phyloP scores from a whole-genome alignment of 306 rosid species.

The Cucurbita ficifolia region DNA sequence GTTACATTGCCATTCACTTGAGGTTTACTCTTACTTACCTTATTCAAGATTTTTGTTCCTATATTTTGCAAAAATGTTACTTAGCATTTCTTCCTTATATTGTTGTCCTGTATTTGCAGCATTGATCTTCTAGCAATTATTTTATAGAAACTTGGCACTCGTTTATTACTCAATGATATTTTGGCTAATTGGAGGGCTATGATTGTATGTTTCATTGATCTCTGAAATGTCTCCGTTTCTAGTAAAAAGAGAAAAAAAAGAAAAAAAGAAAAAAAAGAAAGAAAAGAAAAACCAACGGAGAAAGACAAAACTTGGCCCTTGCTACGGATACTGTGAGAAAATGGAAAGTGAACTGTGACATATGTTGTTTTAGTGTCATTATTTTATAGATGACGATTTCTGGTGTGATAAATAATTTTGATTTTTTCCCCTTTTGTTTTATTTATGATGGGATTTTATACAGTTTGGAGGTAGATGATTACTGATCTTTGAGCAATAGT shows the following conservation, averaged over 20 bases:
- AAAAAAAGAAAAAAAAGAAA: too few species aligned
- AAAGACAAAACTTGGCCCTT: neutral
- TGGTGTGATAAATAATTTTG: neutral
- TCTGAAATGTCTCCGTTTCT: neutral
- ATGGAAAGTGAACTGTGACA: neutral
- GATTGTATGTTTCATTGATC: neutral
- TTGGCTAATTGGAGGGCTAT: neutral
- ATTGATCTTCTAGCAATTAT: neutral
- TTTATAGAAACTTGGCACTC: neutral
- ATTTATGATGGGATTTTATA: neutral
- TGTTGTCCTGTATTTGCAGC: neutral
- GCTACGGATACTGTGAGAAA: neutral
- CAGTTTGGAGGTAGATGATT: neutral
- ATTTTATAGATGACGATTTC: neutral
- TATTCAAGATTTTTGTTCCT: neutral
- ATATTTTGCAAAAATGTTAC: neutral
- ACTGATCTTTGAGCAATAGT: neutral
- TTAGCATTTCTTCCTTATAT: neutral
- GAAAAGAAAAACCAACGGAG: too few species aligned
- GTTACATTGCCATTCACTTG: constrained; percentile 81
- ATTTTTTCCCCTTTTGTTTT: neutral
- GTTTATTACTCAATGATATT: neutral
- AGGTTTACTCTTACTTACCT: constrained; percentile 38
- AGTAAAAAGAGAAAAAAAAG: neutral
- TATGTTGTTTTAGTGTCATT: neutral